Percentiles rank a stretch among this genome's conserved stretches.
phyloP scores from a whole-genome alignment of 768 basidiomycete species.

The Mycena rebaudengoi region DNA sequence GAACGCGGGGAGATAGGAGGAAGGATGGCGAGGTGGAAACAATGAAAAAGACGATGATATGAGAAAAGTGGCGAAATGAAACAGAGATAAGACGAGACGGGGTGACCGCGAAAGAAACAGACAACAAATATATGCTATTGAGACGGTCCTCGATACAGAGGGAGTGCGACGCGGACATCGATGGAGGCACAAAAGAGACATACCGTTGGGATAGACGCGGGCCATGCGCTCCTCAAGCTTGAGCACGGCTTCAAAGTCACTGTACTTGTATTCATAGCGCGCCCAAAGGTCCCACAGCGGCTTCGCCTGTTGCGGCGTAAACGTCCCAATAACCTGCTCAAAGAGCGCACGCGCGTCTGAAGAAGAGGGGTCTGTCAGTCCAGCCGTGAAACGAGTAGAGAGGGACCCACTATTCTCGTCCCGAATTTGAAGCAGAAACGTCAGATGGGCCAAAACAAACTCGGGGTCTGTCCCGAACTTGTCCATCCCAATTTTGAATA shows the following conservation, averaged over 20 bases:
- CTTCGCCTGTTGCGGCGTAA: constrained; percentile 80
- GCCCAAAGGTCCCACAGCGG: constrained; percentile 98
- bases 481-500: constrained; percentile 94
- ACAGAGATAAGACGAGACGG: too few relatives aligned
- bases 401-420: constrained; percentile 87
- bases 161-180: too few relatives aligned
- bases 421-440: constrained; percentile 93
- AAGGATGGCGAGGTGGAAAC: too few relatives aligned
- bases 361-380: constrained; percentile 1
- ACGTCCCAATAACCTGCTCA: constrained; percentile 84
- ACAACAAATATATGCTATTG: too few relatives aligned
- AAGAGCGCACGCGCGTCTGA: constrained; percentile 96
- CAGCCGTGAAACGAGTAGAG: neutral
- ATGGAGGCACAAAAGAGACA: constrained; percentile 31
- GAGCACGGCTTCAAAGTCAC: constrained; percentile 87
- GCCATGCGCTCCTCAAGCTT: constrained; percentile 91
- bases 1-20: too few relatives aligned
- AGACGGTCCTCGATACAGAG: too few relatives aligned
- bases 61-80: too few relatives aligned
- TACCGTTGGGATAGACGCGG: constrained; percentile 88
- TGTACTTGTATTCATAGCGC: constrained; percentile 93
- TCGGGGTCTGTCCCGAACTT: constrained; percentile 83
- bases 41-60: too few relatives aligned
- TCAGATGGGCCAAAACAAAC: constrained; percentile 88
- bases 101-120: too few relatives aligned